phyloP scores from a whole-genome alignment of 805 yeast species.

The Zygosaccharomyces pseudorouxii region DNA sequence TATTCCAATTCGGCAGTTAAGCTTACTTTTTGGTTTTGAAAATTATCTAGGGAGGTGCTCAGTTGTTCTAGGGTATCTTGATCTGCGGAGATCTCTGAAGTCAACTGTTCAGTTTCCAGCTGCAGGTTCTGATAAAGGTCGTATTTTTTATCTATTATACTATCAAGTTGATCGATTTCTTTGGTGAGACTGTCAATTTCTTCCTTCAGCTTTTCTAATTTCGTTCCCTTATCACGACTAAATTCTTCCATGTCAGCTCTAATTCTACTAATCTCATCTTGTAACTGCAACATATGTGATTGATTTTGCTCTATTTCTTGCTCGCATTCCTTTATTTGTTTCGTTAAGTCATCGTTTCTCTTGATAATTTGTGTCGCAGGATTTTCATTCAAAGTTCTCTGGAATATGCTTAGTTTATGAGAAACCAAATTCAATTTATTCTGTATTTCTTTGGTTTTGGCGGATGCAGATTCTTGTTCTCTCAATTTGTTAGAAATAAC shows the following conservation, averaged over 20 bases:
- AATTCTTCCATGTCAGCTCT: constrained; percentile 82
- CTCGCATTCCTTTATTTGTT: constrained; percentile 44
- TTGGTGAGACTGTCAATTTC: constrained; percentile 45
- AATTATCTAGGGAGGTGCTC: constrained; percentile 35
- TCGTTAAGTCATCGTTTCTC: constrained; percentile 43
- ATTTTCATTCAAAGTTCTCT: constrained; percentile 51
- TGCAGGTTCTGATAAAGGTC: constrained; percentile 58
- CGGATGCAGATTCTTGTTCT: constrained; percentile 41
- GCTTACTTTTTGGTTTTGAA: constrained; percentile 30
- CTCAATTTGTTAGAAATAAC: constrained; percentile 39
- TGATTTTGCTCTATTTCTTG: constrained; percentile 38
- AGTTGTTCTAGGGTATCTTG: constrained; percentile 41
- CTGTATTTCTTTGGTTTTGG: constrained; percentile 51
- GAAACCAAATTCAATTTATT: constrained; percentile 51
- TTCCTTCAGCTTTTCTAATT: constrained; percentile 57
- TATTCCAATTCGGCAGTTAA: constrained; percentile 27
- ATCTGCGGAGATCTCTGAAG: constrained; percentile 48
- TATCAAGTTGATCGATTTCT: constrained; percentile 38
- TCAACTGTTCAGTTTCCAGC: constrained; percentile 65
- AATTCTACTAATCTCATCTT: constrained; percentile 46
- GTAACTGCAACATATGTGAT: constrained; percentile 31
- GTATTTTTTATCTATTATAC: constrained; percentile 42
- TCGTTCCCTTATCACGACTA: constrained; percentile 70
- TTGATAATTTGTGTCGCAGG: constrained; percentile 52
- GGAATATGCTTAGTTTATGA: constrained; percentile 55